Conservation (phyloP, 306 rosid species). For the Vigna mungo region DNA sequence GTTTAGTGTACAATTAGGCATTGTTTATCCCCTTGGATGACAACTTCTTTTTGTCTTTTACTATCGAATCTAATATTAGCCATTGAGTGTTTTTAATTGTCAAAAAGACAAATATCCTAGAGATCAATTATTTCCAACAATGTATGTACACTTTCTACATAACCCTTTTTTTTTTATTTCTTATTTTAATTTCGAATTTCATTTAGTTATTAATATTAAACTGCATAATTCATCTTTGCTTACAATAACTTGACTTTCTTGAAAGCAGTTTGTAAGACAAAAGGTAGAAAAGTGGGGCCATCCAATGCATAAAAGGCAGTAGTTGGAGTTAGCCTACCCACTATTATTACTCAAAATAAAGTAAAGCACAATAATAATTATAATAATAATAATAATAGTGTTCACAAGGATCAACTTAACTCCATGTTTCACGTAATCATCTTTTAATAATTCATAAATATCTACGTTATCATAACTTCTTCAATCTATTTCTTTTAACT, state of each 20-base stretch:
- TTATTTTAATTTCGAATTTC: conserved; percentile 1
- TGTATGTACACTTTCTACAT: neutral
- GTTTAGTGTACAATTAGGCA: conserved; percentile 35
- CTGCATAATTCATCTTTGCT: conserved; percentile 3
- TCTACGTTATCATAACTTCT: conserved; percentile 43
- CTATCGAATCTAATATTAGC: conserved; percentile 17
- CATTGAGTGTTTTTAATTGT: conserved; percentile 5
- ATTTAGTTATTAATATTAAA: too few species aligned
- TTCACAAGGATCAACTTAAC: conserved; percentile 38
- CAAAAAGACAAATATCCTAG: conserved; percentile 27
- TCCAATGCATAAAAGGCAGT: conserved; percentile 60
- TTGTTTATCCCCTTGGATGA: conserved; percentile 32
- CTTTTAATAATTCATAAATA: conserved; percentile 21
- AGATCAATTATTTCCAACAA: neutral
- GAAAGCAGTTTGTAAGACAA: conserved; percentile 45
- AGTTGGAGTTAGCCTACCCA: conserved; percentile 45
- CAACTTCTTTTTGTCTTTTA: conserved; percentile 54
- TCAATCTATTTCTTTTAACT: neutral
- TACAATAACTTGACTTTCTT: conserved; percentile 45
- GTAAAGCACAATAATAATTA: neutral
- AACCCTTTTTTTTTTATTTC: neutral
- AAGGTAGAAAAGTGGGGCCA: conserved; percentile 49
- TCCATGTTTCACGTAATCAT: conserved; percentile 33
- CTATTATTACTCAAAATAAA: conserved; percentile 37
- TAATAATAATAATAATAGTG: neutral